Percentiles rank a stretch among this genome's conserved stretches.
Conservation (phyloP, 192 early-diverging fungal genomes). For the Coemansia sp. region DNA sequence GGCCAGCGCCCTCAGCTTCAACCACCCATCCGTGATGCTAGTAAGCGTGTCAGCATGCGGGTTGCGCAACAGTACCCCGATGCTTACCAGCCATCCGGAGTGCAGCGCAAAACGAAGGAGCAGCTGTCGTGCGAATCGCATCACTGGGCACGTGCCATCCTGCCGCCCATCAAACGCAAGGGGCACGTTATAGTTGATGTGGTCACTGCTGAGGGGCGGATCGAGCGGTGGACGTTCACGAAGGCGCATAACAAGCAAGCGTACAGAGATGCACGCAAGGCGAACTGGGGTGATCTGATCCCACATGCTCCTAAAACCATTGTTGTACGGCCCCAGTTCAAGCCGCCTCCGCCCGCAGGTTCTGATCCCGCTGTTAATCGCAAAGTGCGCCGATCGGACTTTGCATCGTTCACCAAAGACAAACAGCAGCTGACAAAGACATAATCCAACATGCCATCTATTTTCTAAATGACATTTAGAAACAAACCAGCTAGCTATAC, state of each 20-base stretch:
- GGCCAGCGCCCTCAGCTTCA: constrained; percentile 48
- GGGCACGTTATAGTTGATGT: constrained; percentile 74
- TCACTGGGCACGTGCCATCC: constrained; percentile 68
- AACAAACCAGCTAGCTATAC: too few species aligned
- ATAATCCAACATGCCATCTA: too few species aligned
- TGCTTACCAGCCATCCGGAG: too few species aligned
- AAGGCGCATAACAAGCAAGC: constrained; percentile 68
- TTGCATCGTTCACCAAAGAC: not conserved
- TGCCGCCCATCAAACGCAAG: constrained; percentile 76
- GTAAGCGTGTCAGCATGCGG: not conserved
- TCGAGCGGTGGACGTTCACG: constrained; percentile 71
- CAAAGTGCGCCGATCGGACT: not conserved
- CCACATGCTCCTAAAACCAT: constrained; percentile 64
- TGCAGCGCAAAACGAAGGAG: constrained; percentile 9
- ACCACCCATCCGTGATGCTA: too few species aligned
- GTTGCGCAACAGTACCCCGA: constrained; percentile 18
- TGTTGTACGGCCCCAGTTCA: constrained; percentile 18
- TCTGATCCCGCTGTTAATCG: not conserved
- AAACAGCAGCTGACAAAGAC: too few species aligned
- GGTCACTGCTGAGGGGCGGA: constrained; percentile 55
- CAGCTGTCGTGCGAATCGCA: constrained; percentile 51
- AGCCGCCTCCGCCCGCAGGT: not conserved
- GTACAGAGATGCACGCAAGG: constrained; percentile 75
- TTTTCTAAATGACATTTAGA: too few species aligned
- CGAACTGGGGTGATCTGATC: constrained; percentile 81